Percentiles rank a stretch among this genome's conserved stretches.
Evolutionary conservation across 305 asterid genomes (phyloP).

Genomic region (Solanum hybrid): DNA sequence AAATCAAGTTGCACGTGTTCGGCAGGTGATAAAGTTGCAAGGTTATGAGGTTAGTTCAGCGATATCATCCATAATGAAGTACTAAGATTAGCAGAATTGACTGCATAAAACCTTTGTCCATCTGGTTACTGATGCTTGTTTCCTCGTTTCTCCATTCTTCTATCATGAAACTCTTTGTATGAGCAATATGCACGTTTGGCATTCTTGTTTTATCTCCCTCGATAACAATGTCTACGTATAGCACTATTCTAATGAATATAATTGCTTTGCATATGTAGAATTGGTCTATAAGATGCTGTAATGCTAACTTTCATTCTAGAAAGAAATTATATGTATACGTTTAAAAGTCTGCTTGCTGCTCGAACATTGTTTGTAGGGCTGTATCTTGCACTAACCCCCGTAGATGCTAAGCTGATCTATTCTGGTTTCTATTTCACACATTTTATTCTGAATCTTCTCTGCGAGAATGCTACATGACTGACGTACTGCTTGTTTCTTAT

Average conservation of each 20-base stretch:
- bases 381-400: background rate
- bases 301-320: background rate
- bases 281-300: background rate
- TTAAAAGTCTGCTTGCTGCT: background rate
- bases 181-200: background rate
- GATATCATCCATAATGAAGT: background rate
- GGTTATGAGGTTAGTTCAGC: conserved; percentile 71
- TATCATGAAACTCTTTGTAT: background rate
- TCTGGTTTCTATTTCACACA: background rate
- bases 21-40: conserved; percentile 68
- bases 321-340: background rate
- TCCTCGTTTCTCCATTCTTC: background rate
- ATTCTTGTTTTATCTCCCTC: background rate
- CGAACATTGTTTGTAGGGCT: background rate
- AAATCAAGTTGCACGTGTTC: conserved; percentile 77
- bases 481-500: conserved; percentile 6
- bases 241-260: background rate
- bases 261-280: background rate
- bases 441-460: background rate
- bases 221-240: background rate
- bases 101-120: background rate
- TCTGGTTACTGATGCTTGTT: background rate
- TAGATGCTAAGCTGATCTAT: background rate
- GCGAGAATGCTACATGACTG: background rate
- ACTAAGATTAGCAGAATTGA: background rate